These are phyloP conservation scores for Mucor indicus DNA, from an alignment of 371 early-diverging fungal genomes.

Conservation along the genomic window DNA sequence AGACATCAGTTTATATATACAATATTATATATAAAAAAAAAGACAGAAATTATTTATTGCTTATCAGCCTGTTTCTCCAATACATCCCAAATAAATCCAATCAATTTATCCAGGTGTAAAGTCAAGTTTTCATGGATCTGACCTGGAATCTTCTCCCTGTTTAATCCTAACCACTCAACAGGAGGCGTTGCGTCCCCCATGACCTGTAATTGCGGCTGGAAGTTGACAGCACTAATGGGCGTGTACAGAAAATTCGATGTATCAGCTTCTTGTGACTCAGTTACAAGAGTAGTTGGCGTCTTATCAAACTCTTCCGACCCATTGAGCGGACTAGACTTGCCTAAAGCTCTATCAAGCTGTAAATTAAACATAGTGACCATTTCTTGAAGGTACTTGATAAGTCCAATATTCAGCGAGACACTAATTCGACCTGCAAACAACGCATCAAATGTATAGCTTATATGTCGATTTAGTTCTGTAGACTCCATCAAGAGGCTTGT, in stretches of 20 bases:
- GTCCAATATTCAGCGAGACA: constrained; percentile 72
- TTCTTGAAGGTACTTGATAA: constrained; percentile 71
- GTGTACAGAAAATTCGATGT: no score
- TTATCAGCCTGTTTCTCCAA: constrained; percentile 13
- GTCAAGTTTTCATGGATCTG: constrained; percentile 50
- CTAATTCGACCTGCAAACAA: constrained; percentile 68
- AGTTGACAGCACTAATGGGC: constrained; percentile 36
- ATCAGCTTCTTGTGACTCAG: constrained; percentile 4
- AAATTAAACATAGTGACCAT: constrained; percentile 38
- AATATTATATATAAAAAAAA: no score
- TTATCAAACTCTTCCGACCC: not conserved
- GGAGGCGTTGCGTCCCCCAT: constrained; percentile 67
- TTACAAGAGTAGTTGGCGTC: not conserved
- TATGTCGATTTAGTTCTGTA: constrained; percentile 19
- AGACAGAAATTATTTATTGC: no score
- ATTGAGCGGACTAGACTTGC: constrained; percentile 14
- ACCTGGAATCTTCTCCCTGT: constrained; percentile 51
- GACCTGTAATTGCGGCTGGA: constrained; percentile 50
- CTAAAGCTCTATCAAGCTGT: constrained; percentile 32
- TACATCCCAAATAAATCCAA: constrained; percentile 9
- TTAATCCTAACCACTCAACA: constrained; percentile 59
- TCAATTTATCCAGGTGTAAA: constrained; percentile 32
- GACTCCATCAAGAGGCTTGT: constrained; percentile 49
- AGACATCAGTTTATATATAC: no score
- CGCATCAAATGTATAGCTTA: constrained; percentile 55